Base-by-base conservation (phyloP, 2,329 filamentous ascomycete genomes). In the Neonectria magnoliae region DNA sequence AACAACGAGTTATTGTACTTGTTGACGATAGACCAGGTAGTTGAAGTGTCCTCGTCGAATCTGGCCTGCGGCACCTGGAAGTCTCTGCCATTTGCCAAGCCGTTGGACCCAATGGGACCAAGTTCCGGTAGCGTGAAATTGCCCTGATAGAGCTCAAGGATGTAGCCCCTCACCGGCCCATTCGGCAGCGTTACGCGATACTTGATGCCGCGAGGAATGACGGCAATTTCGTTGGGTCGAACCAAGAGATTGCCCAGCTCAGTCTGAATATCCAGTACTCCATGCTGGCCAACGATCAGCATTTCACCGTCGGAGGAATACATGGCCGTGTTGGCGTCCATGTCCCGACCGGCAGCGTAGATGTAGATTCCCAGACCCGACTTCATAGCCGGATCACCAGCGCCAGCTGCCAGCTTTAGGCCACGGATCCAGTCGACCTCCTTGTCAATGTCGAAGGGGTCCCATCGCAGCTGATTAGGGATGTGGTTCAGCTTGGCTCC, bases 281-380 rank as follows among this genome's bases (percentile, higher is more conserved):
- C 92, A 63, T 92, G 87, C 74, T 95, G 92, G 4, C 90, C 85
- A 4, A 95, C 91, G 65, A 95, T 89, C 41, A 94, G 79, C 73
- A 93, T 87, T 76, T 95, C 92, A 8, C 92, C 92, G 73, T 95
- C 92, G 0, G 93, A 91, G 4, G 91, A 94, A 82, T 94, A 97
- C 79, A 94, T 94, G 0, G 93, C 93, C 55, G 90, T 84, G 22
- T 87, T 85, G 10, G 83, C 80, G 48, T 84, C 83, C 94, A 97
- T 97, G 74, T 90, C 88, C 73, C 87, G 88, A 10, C 91, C 92
- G 0, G 91, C 92, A 1, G 91, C 90, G 74, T 92, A 97, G 59
- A 96, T 88, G 76, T 91, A 90, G 58, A 96, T 93, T 14, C 91
- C 93, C n/a, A 97, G 75, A 0, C 94, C 94, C 5, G 87, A 83